Conservation (phyloP, 2,329 filamentous ascomycete genomes). For the Aureobasidium sp. region DNA sequence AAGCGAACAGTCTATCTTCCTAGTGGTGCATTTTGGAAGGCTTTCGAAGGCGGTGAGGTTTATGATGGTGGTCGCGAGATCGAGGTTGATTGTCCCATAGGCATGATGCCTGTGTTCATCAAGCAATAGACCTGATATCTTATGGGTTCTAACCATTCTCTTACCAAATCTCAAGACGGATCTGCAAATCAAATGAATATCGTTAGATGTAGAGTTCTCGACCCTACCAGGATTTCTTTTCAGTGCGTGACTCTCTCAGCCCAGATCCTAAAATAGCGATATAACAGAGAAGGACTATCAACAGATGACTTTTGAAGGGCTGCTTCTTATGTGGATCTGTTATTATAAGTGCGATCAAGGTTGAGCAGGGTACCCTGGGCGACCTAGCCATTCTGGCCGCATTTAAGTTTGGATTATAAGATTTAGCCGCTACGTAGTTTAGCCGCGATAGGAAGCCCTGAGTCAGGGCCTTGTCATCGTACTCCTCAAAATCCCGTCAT, state of each 20-base stretch:
- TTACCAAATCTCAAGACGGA: too few species aligned
- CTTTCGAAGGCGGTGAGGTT: constrained; percentile 26
- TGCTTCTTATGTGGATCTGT: too few species aligned
- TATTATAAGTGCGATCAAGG: too few species aligned
- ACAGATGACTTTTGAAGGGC: too few species aligned
- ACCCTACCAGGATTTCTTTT: too few species aligned
- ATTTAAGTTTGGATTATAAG: not conserved
- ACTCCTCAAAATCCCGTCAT: not conserved
- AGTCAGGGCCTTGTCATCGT: not conserved
- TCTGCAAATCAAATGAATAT: too few species aligned
- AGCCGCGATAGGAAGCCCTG: not conserved
- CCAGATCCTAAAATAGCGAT: too few species aligned
- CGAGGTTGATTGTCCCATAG: constrained; percentile 37
- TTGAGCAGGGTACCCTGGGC: too few species aligned
- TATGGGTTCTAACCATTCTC: not conserved
- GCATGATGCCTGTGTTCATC: constrained; percentile 41
- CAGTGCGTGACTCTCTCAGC: too few species aligned
- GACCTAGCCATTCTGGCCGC: not conserved
- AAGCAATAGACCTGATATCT: not conserved
- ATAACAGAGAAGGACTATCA: too few species aligned
- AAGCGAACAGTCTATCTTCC: constrained; percentile 47
- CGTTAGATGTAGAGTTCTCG: too few species aligned
- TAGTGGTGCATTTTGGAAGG: constrained; percentile 36
- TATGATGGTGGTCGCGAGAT: constrained; percentile 33
- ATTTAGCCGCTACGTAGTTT: not conserved